Conservation (phyloP, 1,284 basidiomycete genomes). For the Phlebopus sp. region DNA sequence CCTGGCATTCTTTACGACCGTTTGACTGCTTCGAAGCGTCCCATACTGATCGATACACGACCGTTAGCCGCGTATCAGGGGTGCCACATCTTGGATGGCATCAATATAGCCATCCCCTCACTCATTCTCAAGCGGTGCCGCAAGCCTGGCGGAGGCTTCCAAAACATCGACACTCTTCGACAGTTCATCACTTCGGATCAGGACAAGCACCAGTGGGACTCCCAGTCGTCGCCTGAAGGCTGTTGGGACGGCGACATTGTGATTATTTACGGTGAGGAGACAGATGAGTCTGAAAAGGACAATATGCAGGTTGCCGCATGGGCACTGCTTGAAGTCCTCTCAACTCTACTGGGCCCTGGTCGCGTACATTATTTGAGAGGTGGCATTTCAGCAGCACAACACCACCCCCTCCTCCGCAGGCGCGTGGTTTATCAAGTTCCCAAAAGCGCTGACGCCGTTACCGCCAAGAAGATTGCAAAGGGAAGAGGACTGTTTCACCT, state of each 20-base stretch:
- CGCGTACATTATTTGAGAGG: slow-evolving; percentile 65
- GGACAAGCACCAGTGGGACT: slow-evolving; percentile 62
- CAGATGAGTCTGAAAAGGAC: slow-evolving; percentile 59
- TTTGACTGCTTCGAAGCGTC: slow-evolving; percentile 49
- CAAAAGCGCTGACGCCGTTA: slow-evolving; percentile 10
- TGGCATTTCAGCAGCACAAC: slow-evolving; percentile 58
- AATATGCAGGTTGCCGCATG: slow-evolving; percentile 57
- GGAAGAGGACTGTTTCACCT: slow-evolving; percentile 60
- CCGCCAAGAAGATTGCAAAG: slow-evolving; percentile 32
- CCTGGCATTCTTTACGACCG: slow-evolving; percentile 49
- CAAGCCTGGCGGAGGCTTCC: slow-evolving; percentile 62
- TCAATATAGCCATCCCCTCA: slow-evolving; percentile 82
- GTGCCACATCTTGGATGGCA: slow-evolving; percentile 62
- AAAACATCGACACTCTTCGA: slow-evolving; percentile 62
- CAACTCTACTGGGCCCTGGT: slow-evolving; percentile 51
- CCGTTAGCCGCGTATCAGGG: slow-evolving; percentile 62
- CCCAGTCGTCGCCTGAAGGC: slow-evolving; percentile 41
- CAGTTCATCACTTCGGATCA: slow-evolving; percentile 77
- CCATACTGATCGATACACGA: slow-evolving; percentile 78
- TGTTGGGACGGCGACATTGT: slow-evolving; percentile 75
- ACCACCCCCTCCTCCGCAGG: slow-evolving; percentile 51
- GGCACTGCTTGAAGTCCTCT: slow-evolving; percentile 60
- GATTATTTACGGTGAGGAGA: slow-evolving; percentile 68
- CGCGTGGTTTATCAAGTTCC: slow-evolving; percentile 28
- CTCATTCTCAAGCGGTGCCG: slow-evolving; percentile 82